Base-by-base conservation (phyloP, 2,329 filamentous ascomycete genomes). In the Lachnum nothofagi region DNA sequence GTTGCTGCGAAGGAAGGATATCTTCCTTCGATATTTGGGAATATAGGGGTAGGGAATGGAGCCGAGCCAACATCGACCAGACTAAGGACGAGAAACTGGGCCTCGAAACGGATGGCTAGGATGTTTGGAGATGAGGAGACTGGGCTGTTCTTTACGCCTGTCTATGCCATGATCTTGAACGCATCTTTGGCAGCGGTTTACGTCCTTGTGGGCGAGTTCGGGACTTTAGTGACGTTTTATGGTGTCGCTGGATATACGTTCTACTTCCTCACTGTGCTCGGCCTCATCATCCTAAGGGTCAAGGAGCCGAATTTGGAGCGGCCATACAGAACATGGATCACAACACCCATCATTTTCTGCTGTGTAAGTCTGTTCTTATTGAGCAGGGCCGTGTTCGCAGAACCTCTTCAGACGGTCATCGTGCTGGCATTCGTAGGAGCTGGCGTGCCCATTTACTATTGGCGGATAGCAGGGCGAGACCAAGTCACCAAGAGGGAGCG, bases 221-320 rank as follows among this genome's bases (percentile, higher is more conserved):
- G 82, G 44, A 95, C 91, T 0, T 79, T 98, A 2, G 78, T 97
- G 49, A 97, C 93, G 0, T 98, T 98, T 66, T 97, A 97, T 70
- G 93, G 93, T 48, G 93, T 98, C 10, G 93, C 93, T 0, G 91
- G 91, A 12, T 98, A 98, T 67, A 88, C 88, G 0, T 98, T 98
- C 66, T 98, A 98, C 72, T 98, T 98, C 68, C 72, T 95, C 48
- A 94, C 91, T 0, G 93, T 98, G 0, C 79, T 98, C 0, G 93
- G 93, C 0, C 76, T 98, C 42, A 96, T 98, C 54, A 80, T 98
- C 44, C 75, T 98, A 53, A 79, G 93, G 24, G 88, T 97, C 24
- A 80, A 79, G 54, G 93, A 98, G 67, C 93, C 93, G 3, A 76
- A 84, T 54, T 77, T 98, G 39, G 90, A 96, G 67, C 74, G 93